phyloP scores from a whole-genome alignment of 2,329 filamentous ascomycete genomes.

The Tolypocladium album region DNA sequence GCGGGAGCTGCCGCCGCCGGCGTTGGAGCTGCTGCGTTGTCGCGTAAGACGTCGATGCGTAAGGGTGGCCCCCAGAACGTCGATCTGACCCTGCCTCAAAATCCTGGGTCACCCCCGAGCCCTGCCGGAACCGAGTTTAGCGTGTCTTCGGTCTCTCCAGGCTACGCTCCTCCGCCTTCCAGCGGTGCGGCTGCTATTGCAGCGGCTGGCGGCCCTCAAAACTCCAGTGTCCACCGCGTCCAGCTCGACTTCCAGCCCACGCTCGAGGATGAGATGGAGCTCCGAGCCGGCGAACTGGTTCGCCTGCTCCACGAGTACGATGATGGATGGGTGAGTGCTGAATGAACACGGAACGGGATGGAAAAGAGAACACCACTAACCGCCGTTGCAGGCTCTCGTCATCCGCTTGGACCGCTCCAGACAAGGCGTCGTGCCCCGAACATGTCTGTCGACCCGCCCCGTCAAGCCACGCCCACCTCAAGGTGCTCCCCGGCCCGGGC shows the following conservation, averaged over 20 bases:
- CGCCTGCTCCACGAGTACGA: slow-evolving; percentile 92
- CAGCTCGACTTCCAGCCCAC: slow-evolving; percentile 91
- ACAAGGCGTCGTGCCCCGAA: slow-evolving; percentile 88
- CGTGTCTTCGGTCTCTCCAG: slow-evolving; percentile 40
- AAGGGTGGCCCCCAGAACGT: slow-evolving; percentile 38
- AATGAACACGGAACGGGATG: too few species aligned
- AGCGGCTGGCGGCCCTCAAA: slow-evolving; percentile 47
- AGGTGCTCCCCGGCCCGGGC: slow-evolving; percentile 37
- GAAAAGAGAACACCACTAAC: not conserved
- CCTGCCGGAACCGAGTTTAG: slow-evolving; percentile 55
- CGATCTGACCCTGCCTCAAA: slow-evolving; percentile 39
- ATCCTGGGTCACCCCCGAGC: slow-evolving; percentile 36
- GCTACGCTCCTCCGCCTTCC: slow-evolving; percentile 24
- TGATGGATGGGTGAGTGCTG: slow-evolving; percentile 82
- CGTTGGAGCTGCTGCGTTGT: slow-evolving; percentile 26
- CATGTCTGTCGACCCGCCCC: slow-evolving; percentile 83
- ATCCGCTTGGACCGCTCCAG: slow-evolving; percentile 80
- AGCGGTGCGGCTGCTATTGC: slow-evolving; percentile 47
- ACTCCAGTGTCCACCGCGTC: slow-evolving; percentile 72
- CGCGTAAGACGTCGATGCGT: slow-evolving; percentile 46
- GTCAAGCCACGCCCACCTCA: slow-evolving; percentile 68
- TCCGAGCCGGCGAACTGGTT: slow-evolving; percentile 74
- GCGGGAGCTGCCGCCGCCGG: slow-evolving; percentile 20
- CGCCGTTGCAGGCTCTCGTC: slow-evolving; percentile 58
- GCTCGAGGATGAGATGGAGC: slow-evolving; percentile 81